phyloP scores from a whole-genome alignment of 352 stramenopile genomes.

The Phytophthora citricola region DNA sequence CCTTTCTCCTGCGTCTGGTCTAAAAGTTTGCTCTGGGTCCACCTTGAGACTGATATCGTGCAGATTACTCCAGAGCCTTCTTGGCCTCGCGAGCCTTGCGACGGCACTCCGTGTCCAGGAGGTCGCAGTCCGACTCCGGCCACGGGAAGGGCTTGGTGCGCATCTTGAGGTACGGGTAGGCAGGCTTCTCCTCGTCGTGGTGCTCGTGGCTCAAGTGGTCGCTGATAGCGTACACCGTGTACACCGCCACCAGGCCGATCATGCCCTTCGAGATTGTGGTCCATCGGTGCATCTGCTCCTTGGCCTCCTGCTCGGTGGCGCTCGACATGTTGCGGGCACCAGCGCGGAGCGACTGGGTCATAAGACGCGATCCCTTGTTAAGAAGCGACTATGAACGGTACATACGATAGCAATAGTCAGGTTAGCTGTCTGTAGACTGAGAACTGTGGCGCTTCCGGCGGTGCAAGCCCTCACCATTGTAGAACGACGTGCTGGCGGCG shows the following conservation, averaged over 20 bases:
- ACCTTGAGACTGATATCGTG: slow-evolving; percentile 13
- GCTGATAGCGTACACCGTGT: slow-evolving; percentile 66
- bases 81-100: slow-evolving; percentile 66
- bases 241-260: slow-evolving; percentile 66
- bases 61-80: slow-evolving; percentile 69
- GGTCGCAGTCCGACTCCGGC: slow-evolving; percentile 82
- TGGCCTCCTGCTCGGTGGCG: slow-evolving; percentile 83
- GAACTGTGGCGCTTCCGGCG: slow-evolving; percentile 14
- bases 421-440: neutral
- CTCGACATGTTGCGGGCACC: slow-evolving; percentile 81
- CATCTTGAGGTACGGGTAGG: slow-evolving; percentile 88
- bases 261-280: slow-evolving; percentile 88
- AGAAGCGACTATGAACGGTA: slow-evolving; percentile 56
- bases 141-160: slow-evolving; percentile 90
- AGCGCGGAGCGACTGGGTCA: slow-evolving; percentile 60
- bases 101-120: slow-evolving; percentile 81
- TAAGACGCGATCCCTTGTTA: slow-evolving; percentile 61
- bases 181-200: slow-evolving; percentile 63
- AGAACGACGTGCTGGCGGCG: slow-evolving; percentile 18
- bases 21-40: neutral
- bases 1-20: slow-evolving; percentile 1
- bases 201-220: slow-evolving; percentile 70
- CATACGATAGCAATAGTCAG: neutral
- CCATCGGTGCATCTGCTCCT: slow-evolving; percentile 89
- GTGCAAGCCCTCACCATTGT: slow-evolving; percentile 17